A percentile compares a stretch with the other conserved stretches of the same genome.
These are phyloP conservation scores for Penicillium lividum DNA, from an alignment of 495 filamentous ascomycete species.

Conservation along the genomic window DNA sequence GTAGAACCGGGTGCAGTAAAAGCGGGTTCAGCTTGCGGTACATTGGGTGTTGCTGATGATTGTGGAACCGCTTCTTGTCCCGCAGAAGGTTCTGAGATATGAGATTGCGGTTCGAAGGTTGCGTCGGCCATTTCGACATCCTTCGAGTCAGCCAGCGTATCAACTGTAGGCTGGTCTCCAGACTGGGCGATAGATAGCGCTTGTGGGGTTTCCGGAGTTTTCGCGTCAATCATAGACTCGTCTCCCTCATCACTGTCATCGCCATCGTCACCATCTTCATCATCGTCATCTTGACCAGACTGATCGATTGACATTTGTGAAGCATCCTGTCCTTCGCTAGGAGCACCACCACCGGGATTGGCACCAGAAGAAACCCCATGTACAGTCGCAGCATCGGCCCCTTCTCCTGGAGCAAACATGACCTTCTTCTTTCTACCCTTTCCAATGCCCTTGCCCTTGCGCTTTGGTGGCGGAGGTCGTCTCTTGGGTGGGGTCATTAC, in stretches of 20 bases:
- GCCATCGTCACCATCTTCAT: constrained; percentile 44
- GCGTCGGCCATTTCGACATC: constrained; percentile 29
- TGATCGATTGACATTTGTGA: constrained; percentile 40
- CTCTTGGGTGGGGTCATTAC: constrained; percentile 51
- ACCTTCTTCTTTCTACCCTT: constrained; percentile 70
- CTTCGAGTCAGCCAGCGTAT: constrained; percentile 24
- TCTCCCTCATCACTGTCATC: constrained; percentile 60
- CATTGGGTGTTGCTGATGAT: not conserved
- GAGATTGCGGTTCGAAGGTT: constrained; percentile 28
- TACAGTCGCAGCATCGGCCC: constrained; percentile 38
- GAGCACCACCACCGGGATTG: constrained; percentile 15
- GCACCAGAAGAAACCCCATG: constrained; percentile 35
- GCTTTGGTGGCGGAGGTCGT: constrained; percentile 73
- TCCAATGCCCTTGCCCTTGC: constrained; percentile 69
- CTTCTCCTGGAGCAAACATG: constrained; percentile 49
- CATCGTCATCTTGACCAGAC: constrained; percentile 45
- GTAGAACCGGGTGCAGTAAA: constrained; percentile 12
- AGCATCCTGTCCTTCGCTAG: constrained; percentile 39
- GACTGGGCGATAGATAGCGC: constrained; percentile 28
- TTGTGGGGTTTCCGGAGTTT: constrained; percentile 43
- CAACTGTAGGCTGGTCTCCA: constrained; percentile 18
- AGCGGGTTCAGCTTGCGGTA: not conserved
- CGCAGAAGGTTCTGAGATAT: constrained; percentile 20
- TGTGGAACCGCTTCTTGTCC: not conserved
- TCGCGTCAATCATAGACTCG: constrained; percentile 56